Conservation (phyloP, 257 asterid species). For the Forsythia viridissima region DNA sequence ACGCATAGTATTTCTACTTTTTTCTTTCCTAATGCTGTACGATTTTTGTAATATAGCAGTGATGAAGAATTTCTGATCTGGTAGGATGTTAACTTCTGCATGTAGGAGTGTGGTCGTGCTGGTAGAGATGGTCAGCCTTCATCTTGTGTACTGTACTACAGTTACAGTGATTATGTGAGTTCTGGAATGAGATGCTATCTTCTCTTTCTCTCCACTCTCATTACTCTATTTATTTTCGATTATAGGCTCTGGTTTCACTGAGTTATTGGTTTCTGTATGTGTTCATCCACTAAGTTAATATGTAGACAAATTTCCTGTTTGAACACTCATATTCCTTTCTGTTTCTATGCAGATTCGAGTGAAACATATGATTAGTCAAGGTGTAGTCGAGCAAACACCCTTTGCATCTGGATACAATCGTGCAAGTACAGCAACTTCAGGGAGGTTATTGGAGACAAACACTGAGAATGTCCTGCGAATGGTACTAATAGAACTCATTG, state of each 20-base stretch:
- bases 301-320: constrained; percentile 5
- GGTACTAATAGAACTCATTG: constrained; percentile 44
- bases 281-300: neutral
- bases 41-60: constrained; percentile 12
- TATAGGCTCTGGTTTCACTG: constrained; percentile 12
- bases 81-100: constrained; percentile 18
- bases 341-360: constrained; percentile 72
- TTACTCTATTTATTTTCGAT: constrained; percentile 9
- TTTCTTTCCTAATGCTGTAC: constrained; percentile 9
- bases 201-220: constrained; percentile 6
- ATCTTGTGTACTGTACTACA: constrained; percentile 89
- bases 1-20: constrained; percentile 22
- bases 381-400: constrained; percentile 63
- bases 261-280: constrained; percentile 24
- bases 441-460: constrained; percentile 87
- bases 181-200: constrained; percentile 19
- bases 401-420: constrained; percentile 59
- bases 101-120: constrained; percentile 99
- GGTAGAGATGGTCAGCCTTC: constrained; percentile 97
- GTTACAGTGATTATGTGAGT: constrained; percentile 90
- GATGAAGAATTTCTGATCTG: constrained; percentile 16
- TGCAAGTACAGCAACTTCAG: constrained; percentile 51
- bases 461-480: constrained; percentile 85
- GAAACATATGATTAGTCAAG: constrained; percentile 95
- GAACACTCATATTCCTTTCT: constrained; percentile 11